Conservation (phyloP, 176 grass and related monocot species). For the Thinopyrum elongatum region DNA sequence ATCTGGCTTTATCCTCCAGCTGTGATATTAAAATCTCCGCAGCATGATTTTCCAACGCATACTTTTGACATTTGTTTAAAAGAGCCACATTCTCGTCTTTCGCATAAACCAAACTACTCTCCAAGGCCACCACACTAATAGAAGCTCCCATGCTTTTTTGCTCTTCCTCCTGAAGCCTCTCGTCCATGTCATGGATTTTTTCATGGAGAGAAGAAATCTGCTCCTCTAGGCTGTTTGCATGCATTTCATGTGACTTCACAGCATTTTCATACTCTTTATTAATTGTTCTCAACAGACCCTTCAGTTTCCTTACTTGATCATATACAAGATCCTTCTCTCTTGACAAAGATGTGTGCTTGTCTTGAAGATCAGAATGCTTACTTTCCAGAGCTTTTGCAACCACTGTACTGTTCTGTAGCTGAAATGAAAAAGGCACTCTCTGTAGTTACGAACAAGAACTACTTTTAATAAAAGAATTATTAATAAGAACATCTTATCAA, state of each 20-base stretch:
- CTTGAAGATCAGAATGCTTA: conserved; percentile 49
- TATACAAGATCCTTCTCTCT: conserved; percentile 63
- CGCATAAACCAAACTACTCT: conserved; percentile 65
- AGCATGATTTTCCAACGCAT: conserved; percentile 40
- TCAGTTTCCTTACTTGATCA: conserved; percentile 61
- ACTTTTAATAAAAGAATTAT: conserved; percentile 7
- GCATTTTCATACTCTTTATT: conserved; percentile 44
- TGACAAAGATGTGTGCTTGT: conserved; percentile 47
- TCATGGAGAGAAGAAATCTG: conserved; percentile 64
- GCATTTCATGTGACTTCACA: conserved; percentile 47
- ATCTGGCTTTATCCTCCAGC: conserved; percentile 54
- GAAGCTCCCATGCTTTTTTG: conserved; percentile 44
- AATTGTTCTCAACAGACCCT: conserved; percentile 56
- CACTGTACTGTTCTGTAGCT: conserved; percentile 59
- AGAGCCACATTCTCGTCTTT: conserved; percentile 50
- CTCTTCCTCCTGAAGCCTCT: conserved; percentile 61
- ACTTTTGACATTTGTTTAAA: conserved; percentile 43
- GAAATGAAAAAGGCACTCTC: conserved; percentile 35
- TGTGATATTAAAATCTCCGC: conserved; percentile 54
- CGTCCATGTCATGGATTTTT: conserved; percentile 41
- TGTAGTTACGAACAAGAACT: conserved; percentile 13
- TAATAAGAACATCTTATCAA: conserved; percentile 19
- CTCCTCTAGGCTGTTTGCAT: conserved; percentile 28
- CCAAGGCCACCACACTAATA: conserved; percentile 59
- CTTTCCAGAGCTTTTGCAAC: conserved; percentile 57